Evolutionary conservation across 2,329 filamentous ascomycete species (phyloP).

Genomic region (Ceratocystis colombiana): DNA sequence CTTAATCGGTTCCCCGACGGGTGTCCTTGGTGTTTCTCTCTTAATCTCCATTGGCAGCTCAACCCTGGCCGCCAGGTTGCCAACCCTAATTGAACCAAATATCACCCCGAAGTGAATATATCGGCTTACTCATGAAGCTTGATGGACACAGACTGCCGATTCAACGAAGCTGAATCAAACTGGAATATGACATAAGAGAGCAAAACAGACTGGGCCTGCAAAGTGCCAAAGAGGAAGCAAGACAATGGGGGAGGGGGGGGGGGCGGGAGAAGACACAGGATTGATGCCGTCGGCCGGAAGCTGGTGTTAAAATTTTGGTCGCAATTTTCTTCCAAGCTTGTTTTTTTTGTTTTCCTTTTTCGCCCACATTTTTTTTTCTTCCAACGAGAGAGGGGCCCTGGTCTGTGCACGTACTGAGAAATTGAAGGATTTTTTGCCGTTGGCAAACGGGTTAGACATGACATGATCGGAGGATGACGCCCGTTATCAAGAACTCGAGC

Average conservation of each 20-base stretch:
- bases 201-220: background rate
- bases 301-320: constrained; percentile 1
- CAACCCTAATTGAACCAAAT: constrained; percentile 3
- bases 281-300: constrained; percentile 13
- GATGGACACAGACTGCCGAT: background rate
- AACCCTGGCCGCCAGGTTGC: background rate
- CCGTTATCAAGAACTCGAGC: background rate
- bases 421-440: constrained; percentile 11
- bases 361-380: constrained; percentile 5
- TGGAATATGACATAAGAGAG: background rate
- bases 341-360: background rate
- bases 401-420: background rate
- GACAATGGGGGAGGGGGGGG: background rate
- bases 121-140: constrained; percentile 8
- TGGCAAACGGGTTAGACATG: background rate
- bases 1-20: constrained; percentile 33
- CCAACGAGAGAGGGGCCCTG: background rate
- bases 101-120: background rate
- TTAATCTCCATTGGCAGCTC: constrained; percentile 26
- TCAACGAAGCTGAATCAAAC: background rate
- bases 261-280: constrained; percentile 1
- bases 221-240: constrained; percentile 1
- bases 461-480: constrained; percentile 5
- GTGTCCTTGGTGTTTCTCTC: constrained; percentile 27
- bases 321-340: background rate